Conservation (phyloP, 2,329 filamentous ascomycete genomes). For the Zasmidium angulare region DNA sequence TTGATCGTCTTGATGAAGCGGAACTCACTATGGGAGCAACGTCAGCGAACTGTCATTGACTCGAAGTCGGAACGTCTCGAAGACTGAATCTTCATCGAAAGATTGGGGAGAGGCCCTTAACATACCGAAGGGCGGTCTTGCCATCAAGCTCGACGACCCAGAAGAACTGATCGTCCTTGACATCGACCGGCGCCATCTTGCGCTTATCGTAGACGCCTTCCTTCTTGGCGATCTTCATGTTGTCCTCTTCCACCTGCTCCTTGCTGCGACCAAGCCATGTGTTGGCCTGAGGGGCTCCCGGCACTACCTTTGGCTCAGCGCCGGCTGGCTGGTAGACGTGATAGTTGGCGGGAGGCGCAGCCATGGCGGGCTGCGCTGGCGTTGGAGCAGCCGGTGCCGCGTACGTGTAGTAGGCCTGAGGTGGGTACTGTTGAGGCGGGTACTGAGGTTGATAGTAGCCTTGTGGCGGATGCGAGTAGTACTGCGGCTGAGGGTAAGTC, state of each 20-base stretch:
- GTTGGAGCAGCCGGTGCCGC: constrained; percentile 7
- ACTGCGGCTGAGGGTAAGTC: constrained; percentile 18
- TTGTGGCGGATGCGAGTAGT: constrained; percentile 20
- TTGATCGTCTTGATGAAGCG: constrained; percentile 35
- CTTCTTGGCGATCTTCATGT: constrained; percentile 36
- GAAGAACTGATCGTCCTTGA: constrained; percentile 36
- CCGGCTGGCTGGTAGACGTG: constrained; percentile 21
- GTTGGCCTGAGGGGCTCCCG: constrained; percentile 14
- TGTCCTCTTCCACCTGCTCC: constrained; percentile 40
- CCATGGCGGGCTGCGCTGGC: constrained; percentile 4
- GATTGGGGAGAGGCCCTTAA: not conserved
- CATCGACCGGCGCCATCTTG: constrained; percentile 33
- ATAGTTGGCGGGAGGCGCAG: constrained; percentile 11
- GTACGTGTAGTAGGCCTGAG: constrained; percentile 23
- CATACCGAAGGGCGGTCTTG: constrained; percentile 32
- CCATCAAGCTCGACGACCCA: constrained; percentile 38
- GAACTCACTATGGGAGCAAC: constrained; percentile 27
- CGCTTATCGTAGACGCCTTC: constrained; percentile 37
- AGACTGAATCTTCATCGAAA: not conserved
- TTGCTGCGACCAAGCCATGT: constrained; percentile 39
- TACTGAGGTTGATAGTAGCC: constrained; percentile 7
- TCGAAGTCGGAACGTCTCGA: not conserved
- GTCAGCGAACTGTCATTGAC: not conserved
- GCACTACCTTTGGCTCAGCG: constrained; percentile 5
- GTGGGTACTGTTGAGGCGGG: constrained; percentile 6